Percentiles rank a stretch among this genome's conserved stretches.
phyloP scores from a whole-genome alignment of 306 rosid genomes.

The Fagus crenata region DNA sequence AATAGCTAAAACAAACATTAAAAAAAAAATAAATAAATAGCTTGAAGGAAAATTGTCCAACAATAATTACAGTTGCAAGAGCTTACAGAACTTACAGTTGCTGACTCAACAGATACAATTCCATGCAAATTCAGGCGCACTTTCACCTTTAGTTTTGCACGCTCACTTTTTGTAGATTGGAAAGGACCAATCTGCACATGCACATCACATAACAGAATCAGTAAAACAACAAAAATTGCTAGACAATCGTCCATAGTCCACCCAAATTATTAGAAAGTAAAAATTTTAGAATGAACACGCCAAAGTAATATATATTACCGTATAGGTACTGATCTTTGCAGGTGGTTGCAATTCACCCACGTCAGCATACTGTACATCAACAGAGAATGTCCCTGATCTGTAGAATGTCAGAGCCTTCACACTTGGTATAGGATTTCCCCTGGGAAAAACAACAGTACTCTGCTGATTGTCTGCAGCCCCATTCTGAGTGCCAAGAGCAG shows the following conservation, averaged over 20 bases:
- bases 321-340: conserved; percentile 71
- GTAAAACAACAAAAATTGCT: not conserved
- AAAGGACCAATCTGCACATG: conserved; percentile 85
- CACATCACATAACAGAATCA: not conserved
- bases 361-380: conserved; percentile 74
- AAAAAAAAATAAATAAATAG: conserved; percentile 5
- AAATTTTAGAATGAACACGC: not conserved
- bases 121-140: conserved; percentile 82
- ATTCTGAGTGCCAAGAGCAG: conserved; percentile 64
- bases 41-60: not conserved
- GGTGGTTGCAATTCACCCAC: conserved; percentile 55
- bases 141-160: conserved; percentile 72
- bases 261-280: not conserved
- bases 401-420: conserved; percentile 68
- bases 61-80: not conserved
- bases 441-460: conserved; percentile 67
- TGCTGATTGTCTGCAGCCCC: conserved; percentile 56
- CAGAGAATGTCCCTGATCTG: conserved; percentile 66
- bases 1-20: conserved; percentile 49
- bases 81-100: conserved; percentile 58
- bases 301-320: conserved; percentile 44
- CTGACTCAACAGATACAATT: conserved; percentile 67
- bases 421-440: conserved; percentile 82
- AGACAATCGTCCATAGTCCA: not conserved
- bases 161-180: conserved; percentile 54